These are phyloP conservation scores for Malus hybrid DNA, from an alignment of 331 rosid genomes.

Conservation along the genomic window DNA sequence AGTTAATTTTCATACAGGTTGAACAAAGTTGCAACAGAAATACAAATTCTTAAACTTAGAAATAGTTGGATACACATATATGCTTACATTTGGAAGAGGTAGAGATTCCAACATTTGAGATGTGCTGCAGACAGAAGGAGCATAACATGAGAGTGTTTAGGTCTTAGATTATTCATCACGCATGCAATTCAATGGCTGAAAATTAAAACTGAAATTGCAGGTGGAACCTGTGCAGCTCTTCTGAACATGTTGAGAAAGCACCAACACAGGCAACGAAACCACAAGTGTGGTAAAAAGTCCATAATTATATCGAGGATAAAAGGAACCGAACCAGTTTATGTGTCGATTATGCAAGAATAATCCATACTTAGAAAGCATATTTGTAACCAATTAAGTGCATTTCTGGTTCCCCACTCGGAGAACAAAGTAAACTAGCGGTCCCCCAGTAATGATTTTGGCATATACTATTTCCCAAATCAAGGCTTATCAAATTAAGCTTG, in stretches of 20 bases:
- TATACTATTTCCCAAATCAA: slow-evolving; percentile 29
- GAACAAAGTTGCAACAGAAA: not conserved
- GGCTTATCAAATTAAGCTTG: slow-evolving; percentile 23
- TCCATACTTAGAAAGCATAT: slow-evolving; percentile 15
- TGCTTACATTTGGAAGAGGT: slow-evolving; percentile 80
- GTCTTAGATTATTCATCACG: not conserved
- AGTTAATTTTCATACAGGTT: not conserved
- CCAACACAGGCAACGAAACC: not conserved
- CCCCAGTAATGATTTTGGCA: slow-evolving; percentile 31
- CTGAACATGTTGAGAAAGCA: not conserved
- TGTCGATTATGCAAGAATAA: not conserved
- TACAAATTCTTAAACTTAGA: slow-evolving; percentile 18
- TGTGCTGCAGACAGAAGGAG: slow-evolving; percentile 53
- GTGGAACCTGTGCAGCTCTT: not conserved
- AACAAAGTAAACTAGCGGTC: slow-evolving; percentile 19
- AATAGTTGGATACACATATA: slow-evolving; percentile 5
- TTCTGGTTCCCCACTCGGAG: slow-evolving; percentile 23
- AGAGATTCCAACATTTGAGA: slow-evolving; percentile 83
- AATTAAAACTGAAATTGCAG: not conserved
- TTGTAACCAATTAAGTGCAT: slow-evolving; percentile 22
- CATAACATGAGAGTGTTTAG: slow-evolving; percentile 23
- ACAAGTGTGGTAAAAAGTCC: not conserved
- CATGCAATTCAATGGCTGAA: not conserved
- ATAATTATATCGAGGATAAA: slow-evolving; percentile 8
- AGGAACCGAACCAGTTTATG: slow-evolving; percentile 10